Evolutionary conservation across 202 grass and related monocot species (phyloP), one percentile per base, ranked within the genome.

Genomic region (Schoenoplectus triqueter): DNA sequence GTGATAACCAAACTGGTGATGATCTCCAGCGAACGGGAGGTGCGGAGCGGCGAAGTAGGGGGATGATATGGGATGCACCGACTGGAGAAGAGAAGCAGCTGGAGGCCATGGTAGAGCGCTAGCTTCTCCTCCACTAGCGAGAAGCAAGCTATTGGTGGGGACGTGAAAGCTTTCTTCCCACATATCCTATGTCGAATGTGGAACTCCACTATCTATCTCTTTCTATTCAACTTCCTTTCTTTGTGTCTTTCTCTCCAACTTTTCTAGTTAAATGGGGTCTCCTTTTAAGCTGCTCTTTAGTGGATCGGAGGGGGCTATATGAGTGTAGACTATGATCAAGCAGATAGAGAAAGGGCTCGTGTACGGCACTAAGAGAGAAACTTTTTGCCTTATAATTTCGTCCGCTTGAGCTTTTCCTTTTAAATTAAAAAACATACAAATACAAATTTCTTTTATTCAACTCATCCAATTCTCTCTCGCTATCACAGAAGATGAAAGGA

Each of bases 91-190:
- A 21, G 80, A 61, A 18, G 81, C 47, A 1, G 78, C 60, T 6
- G 69, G 77, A 2, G 90, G 88, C 88, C 92, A 94, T 70, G 92
- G 85, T 54, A 88, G 81, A 1, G 75, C 88, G 19, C 72, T 84
- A 20, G 78, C 87, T 20, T 69, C 5, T 2, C 73, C 55, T 81
- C 78, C 84, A 87, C 87, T 63, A 87, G 87, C 59, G 87, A 88
- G 19, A 93, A 89, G 81, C 13, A 83, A 83, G 70, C 78, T 86
- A 40, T 94, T 89, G 52, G 92, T 90, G 87, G 82, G 84, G 55
- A 85, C 86, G 88, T 94, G 92, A 61, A 94, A 71, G 89, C 66
- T 90, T 67, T 89, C 90, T 59, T 81, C 86, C 92, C 92, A 94
- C 92, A 94, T 94, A 81, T 61, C 66, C 54, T n/a, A 48, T 72